Conservation (phyloP, 768 basidiomycete genomes). For the Tricholoma furcatifolium region DNA sequence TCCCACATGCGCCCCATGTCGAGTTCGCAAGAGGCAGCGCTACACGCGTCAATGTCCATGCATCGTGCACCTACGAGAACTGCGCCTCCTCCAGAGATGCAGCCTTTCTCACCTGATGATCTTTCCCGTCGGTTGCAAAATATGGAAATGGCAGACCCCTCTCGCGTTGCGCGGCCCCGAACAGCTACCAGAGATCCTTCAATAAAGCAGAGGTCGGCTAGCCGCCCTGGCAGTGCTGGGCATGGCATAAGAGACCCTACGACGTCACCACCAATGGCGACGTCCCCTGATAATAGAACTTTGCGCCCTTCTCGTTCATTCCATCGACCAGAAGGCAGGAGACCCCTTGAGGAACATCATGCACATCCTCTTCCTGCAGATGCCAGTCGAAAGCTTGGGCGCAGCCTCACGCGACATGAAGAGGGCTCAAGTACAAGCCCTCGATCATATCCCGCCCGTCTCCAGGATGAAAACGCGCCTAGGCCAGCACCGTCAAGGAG, state of each 20-base stretch:
- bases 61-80: slow-evolving; percentile 44
- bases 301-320: slow-evolving; percentile 61
- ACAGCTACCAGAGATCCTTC: slow-evolving; percentile 6
- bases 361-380: slow-evolving; percentile 32
- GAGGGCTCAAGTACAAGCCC: slow-evolving; percentile 15
- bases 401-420: slow-evolving; percentile 34
- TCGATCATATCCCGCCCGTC: slow-evolving; percentile 21
- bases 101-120: slow-evolving; percentile 54
- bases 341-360: slow-evolving; percentile 28
- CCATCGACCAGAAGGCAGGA: slow-evolving; percentile 43
- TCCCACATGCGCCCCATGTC: slow-evolving; percentile 17
- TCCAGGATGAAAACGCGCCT: slow-evolving; percentile 6
- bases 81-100: slow-evolving; percentile 35
- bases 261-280: slow-evolving; percentile 5
- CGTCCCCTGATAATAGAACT: slow-evolving; percentile 15
- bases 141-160: slow-evolving; percentile 36
- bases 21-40: slow-evolving; percentile 37
- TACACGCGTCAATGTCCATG: slow-evolving; percentile 31
- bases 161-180: slow-evolving; percentile 6
- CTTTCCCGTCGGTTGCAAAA: slow-evolving; percentile 55
- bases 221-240: slow-evolving; percentile 17
- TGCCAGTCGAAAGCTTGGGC: slow-evolving; percentile 28
- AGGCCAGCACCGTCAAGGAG: slow-evolving; percentile 8
- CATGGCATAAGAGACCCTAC: slow-evolving; percentile 12
- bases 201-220: slow-evolving; percentile 1